phyloP scores from a whole-genome alignment of 192 early-diverging fungal species.

The Umbelopsis sp. region DNA sequence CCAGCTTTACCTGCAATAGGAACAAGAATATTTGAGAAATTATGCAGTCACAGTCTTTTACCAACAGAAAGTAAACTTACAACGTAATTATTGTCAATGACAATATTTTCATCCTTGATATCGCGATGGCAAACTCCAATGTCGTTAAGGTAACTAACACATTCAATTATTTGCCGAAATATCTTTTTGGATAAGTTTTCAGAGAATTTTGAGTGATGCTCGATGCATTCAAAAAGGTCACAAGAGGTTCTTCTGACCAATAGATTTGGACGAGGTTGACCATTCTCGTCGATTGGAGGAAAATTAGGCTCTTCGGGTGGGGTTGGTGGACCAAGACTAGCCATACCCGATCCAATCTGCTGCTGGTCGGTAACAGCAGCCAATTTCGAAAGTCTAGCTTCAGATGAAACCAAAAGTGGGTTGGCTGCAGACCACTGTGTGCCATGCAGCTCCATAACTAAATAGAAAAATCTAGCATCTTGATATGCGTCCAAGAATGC shows the following conservation, averaged over 20 bases:
- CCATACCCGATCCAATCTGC: background rate
- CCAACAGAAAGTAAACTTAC: conserved; percentile 18
- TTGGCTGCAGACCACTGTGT: conserved; percentile 55
- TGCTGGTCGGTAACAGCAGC: conserved; percentile 18
- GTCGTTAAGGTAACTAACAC: conserved; percentile 51
- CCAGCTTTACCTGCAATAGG: conserved; percentile 57
- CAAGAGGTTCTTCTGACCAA: conserved; percentile 57
- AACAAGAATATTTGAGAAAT: background rate
- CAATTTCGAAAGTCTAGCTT: conserved; percentile 19
- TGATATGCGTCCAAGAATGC: conserved; percentile 58
- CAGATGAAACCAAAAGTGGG: conserved; percentile 18
- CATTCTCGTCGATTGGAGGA: conserved; percentile 28
- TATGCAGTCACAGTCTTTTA: background rate
- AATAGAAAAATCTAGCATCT: conserved; percentile 55
- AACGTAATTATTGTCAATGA: conserved; percentile 58
- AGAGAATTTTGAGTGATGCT: conserved; percentile 55
- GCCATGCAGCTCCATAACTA: conserved; percentile 73
- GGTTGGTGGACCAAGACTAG: background rate
- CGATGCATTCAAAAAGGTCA: conserved; percentile 72
- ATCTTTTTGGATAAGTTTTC: conserved; percentile 58
- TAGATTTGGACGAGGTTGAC: conserved; percentile 39
- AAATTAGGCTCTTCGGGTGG: conserved; percentile 5
- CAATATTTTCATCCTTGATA: conserved; percentile 74
- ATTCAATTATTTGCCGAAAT: conserved; percentile 60
- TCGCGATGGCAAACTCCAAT: conserved; percentile 62